Percentiles rank a stretch among this genome's conserved stretches.
Evolutionary conservation across 352 stramenopile species (phyloP).

Genomic region (Stephanocyclus meneghinianus): DNA sequence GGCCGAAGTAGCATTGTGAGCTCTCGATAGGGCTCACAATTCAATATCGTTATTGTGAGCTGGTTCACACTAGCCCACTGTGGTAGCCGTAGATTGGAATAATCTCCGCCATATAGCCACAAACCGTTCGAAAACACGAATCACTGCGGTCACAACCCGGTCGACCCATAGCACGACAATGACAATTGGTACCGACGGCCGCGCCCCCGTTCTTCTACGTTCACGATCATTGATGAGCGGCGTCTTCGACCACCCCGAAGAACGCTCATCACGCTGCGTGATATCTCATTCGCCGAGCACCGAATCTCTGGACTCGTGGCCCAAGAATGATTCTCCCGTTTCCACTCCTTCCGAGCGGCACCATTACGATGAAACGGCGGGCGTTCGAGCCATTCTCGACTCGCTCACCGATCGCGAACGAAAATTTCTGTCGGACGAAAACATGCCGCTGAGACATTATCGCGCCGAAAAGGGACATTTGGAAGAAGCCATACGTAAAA

Average conservation of each 20-base stretch:
- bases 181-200: background rate
- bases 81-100: too few relatives aligned
- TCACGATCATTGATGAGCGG: constrained; percentile 31
- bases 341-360: too few relatives aligned
- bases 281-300: constrained; percentile 15
- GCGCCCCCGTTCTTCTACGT: constrained; percentile 24
- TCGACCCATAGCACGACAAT: background rate
- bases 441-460: constrained; percentile 72
- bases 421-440: constrained; percentile 50
- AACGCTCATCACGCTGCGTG: background rate
- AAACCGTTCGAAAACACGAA: too few relatives aligned
- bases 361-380: constrained; percentile 44
- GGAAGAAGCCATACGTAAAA: constrained; percentile 59
- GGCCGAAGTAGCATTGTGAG: too few relatives aligned
- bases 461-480: constrained; percentile 77
- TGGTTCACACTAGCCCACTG: too few relatives aligned
- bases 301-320: background rate
- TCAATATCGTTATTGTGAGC: too few relatives aligned
- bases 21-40: too few relatives aligned
- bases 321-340: background rate
- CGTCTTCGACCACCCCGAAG: constrained; percentile 14
- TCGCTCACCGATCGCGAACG: constrained; percentile 57
- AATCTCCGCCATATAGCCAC: too few relatives aligned
- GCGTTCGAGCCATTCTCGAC: constrained; percentile 47
- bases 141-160: too few relatives aligned